phyloP scores from a whole-genome alignment of 2,329 filamentous ascomycete species.

The Parasarocladium wereldwijsianum region DNA sequence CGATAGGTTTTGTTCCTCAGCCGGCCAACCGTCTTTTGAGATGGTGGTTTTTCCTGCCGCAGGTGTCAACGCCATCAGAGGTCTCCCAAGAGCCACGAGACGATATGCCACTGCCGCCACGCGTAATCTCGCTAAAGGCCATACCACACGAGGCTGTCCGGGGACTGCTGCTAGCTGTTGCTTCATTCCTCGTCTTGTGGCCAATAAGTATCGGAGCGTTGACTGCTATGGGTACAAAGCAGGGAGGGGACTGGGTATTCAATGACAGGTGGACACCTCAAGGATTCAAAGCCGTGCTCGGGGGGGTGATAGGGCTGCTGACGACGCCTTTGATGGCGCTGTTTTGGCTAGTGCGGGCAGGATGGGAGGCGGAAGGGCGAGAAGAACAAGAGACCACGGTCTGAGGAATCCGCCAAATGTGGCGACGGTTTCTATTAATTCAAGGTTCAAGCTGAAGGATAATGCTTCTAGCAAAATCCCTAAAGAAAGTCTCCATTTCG shows the following conservation, averaged over 20 bases:
- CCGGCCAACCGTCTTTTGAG: conserved; percentile 19
- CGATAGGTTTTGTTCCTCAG: conserved; percentile 28
- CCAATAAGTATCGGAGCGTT: conserved; percentile 27
- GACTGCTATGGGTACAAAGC: conserved; percentile 18
- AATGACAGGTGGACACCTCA: conserved; percentile 27
- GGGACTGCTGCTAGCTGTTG: conserved; percentile 14
- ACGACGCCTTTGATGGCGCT: conserved; percentile 31
- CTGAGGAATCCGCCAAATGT: too few species aligned
- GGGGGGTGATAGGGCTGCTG: conserved; percentile 28
- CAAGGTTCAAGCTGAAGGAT: too few species aligned
- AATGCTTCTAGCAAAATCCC: too few species aligned
- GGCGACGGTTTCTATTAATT: too few species aligned
- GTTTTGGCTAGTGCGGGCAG: conserved; percentile 35
- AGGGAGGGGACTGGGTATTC: conserved; percentile 28
- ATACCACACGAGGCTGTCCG: conserved; percentile 12
- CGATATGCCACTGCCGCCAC: background rate
- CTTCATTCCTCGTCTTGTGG: conserved; percentile 28
- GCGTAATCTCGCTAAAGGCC: background rate
- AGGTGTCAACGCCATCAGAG: too few species aligned
- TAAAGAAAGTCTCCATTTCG: too few species aligned
- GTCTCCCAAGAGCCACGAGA: background rate
- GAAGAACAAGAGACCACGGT: too few species aligned
- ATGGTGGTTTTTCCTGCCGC: conserved; percentile 29
- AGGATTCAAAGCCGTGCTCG: conserved; percentile 34
- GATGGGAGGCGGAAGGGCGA: conserved; percentile 22